Base-by-base conservation (phyloP, 2,329 filamentous ascomycete genomes). In the Talaromyces sp. region DNA sequence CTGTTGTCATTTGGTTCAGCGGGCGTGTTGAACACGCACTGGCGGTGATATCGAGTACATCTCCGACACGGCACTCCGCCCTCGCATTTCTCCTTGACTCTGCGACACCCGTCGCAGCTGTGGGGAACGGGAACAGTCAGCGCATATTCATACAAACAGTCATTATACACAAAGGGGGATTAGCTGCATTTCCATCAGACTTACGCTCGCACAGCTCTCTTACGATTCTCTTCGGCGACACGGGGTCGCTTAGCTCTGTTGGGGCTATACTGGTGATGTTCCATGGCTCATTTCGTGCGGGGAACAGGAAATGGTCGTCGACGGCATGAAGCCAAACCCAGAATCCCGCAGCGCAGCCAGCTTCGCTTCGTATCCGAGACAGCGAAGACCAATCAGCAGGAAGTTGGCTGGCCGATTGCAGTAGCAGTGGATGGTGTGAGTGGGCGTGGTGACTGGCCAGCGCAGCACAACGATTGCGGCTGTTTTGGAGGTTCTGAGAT, bases 51-150 rank as follows among this genome's bases (percentile, higher is more conserved):
- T 61, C 80, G 80, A 60, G 78, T 73, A 66, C 82, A 84, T 58
- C 82, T 73, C 53, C 80, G 78, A 66, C 82, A 84, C 1, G 82
- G 82, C 19, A 82, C 74, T 55, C 81, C 82, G 53, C 82, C 82
- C 65, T 84, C 81, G 65, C 82, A 84, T 70, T 83, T 83, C 68
- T 84, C 82, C 67, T 84, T 84, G 60, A 81, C 77, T 63, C 81
- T 76, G 61, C 82, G 80, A 68, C 81, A 84, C 57, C 79, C 79
- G 67, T 83, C 81, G 66, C 82, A 84, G 61, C 82, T 84, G 60
- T 35, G 57, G 27, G 14, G 4, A 4, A 14, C n/a, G 27, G 14
- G 4, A 17, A n/a, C 32, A 29, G 5, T 59, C n/a, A 59, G 58
- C 46, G n/a, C 14, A n/a, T 17, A 17, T n/a, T 52, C 14, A 14